Conservation (phyloP, 371 early-diverging fungal genomes). For the Mucor sp. region DNA sequence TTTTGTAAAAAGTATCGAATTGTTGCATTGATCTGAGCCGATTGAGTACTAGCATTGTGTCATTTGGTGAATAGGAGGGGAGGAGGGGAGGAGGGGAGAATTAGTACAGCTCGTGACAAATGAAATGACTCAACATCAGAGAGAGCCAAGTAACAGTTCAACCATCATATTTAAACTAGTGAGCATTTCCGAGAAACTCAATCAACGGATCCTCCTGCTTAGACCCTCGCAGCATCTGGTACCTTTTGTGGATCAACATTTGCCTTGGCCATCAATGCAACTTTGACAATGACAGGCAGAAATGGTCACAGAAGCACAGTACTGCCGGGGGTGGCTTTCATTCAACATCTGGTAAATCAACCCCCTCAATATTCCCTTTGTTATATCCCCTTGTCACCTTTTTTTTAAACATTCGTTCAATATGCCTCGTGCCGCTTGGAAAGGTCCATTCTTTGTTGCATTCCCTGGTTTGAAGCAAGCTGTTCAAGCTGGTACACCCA, state of each 20-base stretch:
- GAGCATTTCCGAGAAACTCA: too few species aligned
- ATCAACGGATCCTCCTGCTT: too few species aligned
- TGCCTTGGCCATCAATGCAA: background rate
- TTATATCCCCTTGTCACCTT: background rate
- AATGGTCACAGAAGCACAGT: background rate
- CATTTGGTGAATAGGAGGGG: too few species aligned
- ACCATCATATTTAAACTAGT: too few species aligned
- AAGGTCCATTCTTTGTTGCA: constrained; percentile 92
- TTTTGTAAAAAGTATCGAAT: too few species aligned
- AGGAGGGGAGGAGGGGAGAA: too few species aligned
- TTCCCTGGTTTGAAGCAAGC: constrained; percentile 66
- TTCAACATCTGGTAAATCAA: background rate
- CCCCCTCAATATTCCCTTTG: background rate
- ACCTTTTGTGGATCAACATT: background rate
- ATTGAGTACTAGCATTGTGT: too few species aligned
- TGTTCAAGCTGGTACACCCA: constrained; percentile 50
- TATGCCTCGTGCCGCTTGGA: constrained; percentile 91
- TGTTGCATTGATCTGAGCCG: too few species aligned
- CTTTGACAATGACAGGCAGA: background rate
- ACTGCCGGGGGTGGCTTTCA: background rate
- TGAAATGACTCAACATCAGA: too few species aligned
- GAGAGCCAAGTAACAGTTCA: too few species aligned
- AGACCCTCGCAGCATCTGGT: too few species aligned
- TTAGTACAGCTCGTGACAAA: too few species aligned
- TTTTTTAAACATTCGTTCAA: background rate